phyloP scores from a whole-genome alignment of 2,329 filamentous ascomycete species.

The Arthrobotrys sinensis region DNA sequence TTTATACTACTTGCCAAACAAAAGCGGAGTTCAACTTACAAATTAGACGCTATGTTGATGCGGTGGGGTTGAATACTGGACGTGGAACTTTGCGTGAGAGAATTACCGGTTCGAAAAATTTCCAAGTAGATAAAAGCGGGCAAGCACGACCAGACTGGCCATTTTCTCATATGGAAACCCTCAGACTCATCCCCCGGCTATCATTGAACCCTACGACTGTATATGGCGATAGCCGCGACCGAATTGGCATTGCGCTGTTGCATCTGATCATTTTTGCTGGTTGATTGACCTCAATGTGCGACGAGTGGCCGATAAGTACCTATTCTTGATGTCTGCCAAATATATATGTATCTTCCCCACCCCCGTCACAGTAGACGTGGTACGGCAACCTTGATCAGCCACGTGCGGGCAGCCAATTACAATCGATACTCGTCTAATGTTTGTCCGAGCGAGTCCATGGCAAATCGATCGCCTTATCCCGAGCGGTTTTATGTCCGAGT shows the following conservation, averaged over 20 bases:
- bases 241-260: neutral
- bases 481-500: slow-evolving; percentile 1
- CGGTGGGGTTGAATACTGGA: neutral
- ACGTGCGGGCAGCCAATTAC: slow-evolving; percentile 13
- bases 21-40: neutral
- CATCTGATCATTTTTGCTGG: neutral
- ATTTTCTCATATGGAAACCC: neutral
- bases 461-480: neutral
- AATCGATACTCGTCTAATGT: neutral
- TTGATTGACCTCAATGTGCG: neutral
- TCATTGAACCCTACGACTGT: too few relatives aligned
- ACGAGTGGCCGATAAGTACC: neutral
- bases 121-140: too few relatives aligned
- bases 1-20: too few relatives aligned
- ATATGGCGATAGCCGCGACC: slow-evolving; percentile 12
- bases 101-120: slow-evolving; percentile 3
- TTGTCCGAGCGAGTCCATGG: neutral
- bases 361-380: neutral
- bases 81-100: neutral
- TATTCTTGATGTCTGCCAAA: neutral
- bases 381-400: slow-evolving; percentile 1
- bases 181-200: neutral
- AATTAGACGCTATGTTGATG: neutral
- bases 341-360: neutral
- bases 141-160: neutral